A percentile compares a stretch with the other conserved stretches of the same genome.
These are phyloP conservation scores for Limnomonas spitsbergensis DNA, from an alignment of 139 green algal species.

Conservation along the genomic window DNA sequence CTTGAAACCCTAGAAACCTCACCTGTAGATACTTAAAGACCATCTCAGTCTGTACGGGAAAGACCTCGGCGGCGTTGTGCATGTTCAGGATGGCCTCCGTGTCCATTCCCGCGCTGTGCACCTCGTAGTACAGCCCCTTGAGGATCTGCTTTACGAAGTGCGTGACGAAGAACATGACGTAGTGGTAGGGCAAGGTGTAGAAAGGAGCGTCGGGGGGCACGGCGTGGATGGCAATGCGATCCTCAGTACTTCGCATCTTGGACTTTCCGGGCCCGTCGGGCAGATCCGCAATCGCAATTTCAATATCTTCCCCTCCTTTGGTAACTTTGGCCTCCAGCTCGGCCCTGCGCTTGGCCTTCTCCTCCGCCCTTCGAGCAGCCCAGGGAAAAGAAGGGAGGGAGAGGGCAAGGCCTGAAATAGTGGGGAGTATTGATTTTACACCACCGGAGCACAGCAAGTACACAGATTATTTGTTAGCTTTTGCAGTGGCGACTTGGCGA, in stretches of 20 bases:
- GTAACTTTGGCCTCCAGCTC: background rate
- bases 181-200: background rate
- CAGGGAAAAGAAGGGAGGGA: no score
- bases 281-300: no score
- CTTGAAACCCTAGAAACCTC: no score
- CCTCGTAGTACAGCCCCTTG: conserved; percentile 10
- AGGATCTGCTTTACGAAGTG: background rate
- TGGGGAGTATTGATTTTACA: no score
- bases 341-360: background rate
- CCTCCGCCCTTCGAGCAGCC: no score
- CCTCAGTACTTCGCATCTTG: no score
- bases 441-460: no score
- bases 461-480: no score
- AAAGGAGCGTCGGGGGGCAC: background rate
- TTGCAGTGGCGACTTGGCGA: no score
- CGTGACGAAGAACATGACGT: background rate
- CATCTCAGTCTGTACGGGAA: conserved; percentile 68
- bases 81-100: conserved; percentile 17
- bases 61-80: conserved; percentile 42
- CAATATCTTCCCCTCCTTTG: background rate
- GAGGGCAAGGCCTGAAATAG: no score
- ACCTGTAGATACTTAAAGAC: conserved; percentile 32
- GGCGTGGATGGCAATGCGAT: background rate
- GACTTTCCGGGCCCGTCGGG: no score
- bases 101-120: background rate